Evolutionary conservation across 2,329 filamentous ascomycete genomes (phyloP), one percentile per base, ranked within the genome.

Genomic region (Pseudophaeomoniella oleicola): DNA sequence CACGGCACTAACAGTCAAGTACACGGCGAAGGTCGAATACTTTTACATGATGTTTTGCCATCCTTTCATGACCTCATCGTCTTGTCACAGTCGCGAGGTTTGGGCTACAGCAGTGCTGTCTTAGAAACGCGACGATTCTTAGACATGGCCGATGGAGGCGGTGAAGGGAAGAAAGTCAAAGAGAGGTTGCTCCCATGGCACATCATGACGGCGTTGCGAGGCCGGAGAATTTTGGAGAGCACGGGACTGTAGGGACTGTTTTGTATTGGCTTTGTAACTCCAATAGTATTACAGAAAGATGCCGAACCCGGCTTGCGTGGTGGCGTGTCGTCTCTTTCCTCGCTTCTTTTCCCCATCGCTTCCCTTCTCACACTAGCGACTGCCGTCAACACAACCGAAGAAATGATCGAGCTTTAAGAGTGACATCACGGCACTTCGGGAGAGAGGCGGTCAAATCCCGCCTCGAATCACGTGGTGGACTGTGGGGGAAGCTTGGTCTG

Each of bases 1-100:
- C 72, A 78, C 35, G 65, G 70, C 2, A 59, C 68, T 6, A 63
- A 78, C 9, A 54, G 71, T 29, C 72, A 78, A 46, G 53, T 66
- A 13, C 64, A 63, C 15, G 73, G 78, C 47, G 72, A 78, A 43
- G 69, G 68, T 1, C 46, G 51, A 19, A 41, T 44, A 16, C 38
- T 62, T 10, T 49, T 67, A 15, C 58, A 52, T 35, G 62, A 65
- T 32, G 48, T 58, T 5, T 44, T 66, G 16, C 46, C 48, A 6
- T 63, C 60, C 53, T 66, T 64, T 45, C 58, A 60, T 30, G 60
- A 62, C 38, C 46, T 67, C 13, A 52, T 54, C 10, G 59, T 56
- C 19, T 51, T 67, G 37, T 57, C 61, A 16, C 55, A 59, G 29
- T 53, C 53, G 32, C 54, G 57, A 44, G 61, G 62, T 19, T 56